Percentiles rank a stretch among this genome's conserved stretches.
Evolutionary conservation across 1,139 yeast species (phyloP).

Genomic region (Debaryomycetaceae sp.): DNA sequence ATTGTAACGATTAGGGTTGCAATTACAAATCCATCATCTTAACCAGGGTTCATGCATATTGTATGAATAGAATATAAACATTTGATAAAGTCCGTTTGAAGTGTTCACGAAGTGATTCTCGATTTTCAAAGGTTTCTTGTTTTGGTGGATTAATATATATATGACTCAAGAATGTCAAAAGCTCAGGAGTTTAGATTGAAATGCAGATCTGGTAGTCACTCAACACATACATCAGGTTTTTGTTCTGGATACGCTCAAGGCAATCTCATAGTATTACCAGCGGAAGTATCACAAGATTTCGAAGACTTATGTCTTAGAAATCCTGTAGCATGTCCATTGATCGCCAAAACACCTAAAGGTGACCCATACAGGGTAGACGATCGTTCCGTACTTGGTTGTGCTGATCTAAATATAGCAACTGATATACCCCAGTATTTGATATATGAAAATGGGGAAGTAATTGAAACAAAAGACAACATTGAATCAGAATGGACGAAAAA

Average conservation of each 20-base stretch:
- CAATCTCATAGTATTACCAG: conserved; percentile 25
- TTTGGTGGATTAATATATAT: too few species aligned
- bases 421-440: conserved; percentile 27
- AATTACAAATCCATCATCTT: too few species aligned
- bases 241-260: conserved; percentile 31
- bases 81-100: too few species aligned
- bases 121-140: too few species aligned
- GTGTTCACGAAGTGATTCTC: too few species aligned
- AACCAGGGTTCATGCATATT: too few species aligned
- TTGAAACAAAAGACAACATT: conserved; percentile 14
- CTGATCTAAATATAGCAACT: conserved; percentile 22
- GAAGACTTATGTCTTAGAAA: conserved; percentile 24
- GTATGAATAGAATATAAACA: too few species aligned
- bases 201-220: conserved; percentile 9
- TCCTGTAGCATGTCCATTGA: conserved; percentile 31
- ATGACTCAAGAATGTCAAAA: not conserved
- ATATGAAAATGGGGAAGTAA: conserved; percentile 22
- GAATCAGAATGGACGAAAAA: conserved; percentile 21
- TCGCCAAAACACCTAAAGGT: conserved; percentile 19
- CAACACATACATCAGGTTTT: conserved; percentile 21
- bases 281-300: conserved; percentile 23
- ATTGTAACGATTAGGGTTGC: too few species aligned
- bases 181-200: conserved; percentile 11
- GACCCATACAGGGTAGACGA: conserved; percentile 16
- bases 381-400: conserved; percentile 9